Conservation (phyloP, 352 stramenopile genomes). For the Phytophthora lateralis region DNA sequence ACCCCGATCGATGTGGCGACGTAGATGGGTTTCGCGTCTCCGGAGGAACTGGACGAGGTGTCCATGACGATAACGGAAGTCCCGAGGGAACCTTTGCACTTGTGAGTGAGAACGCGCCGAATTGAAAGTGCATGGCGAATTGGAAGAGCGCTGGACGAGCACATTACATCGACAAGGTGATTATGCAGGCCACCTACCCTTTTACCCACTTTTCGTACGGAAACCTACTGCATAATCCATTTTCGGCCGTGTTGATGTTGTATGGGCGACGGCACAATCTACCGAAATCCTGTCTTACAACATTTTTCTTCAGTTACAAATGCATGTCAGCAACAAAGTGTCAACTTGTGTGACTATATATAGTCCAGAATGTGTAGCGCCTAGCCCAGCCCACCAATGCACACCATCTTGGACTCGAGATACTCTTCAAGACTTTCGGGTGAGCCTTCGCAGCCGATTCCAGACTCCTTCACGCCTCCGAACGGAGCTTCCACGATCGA, state of each 20-base stretch:
- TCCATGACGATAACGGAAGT: neutral
- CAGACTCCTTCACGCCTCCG: constrained; percentile 85
- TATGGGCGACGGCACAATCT: neutral
- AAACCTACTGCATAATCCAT: neutral
- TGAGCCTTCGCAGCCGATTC: constrained; percentile 86
- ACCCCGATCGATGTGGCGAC: constrained; percentile 1
- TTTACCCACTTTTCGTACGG: neutral
- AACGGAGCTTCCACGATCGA: constrained; percentile 84
- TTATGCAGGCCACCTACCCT: neutral
- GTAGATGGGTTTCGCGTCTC: neutral
- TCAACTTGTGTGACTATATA: neutral
- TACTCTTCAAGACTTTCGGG: constrained; percentile 92
- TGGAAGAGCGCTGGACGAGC: neutral
- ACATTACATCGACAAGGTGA: neutral
- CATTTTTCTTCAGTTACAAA: neutral
- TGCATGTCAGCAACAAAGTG: no score
- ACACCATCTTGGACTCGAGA: constrained; percentile 88
- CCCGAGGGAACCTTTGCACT: neutral
- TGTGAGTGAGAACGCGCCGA: neutral
- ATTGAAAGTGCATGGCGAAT: neutral
- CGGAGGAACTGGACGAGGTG: neutral
- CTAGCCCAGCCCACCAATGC: constrained; percentile 16
- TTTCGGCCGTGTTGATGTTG: no score
- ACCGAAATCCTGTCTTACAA: neutral
- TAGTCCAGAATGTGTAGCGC: neutral